Conservation (phyloP, 2,329 filamentous ascomycete species). For the Hypoxylon sp. region DNA sequence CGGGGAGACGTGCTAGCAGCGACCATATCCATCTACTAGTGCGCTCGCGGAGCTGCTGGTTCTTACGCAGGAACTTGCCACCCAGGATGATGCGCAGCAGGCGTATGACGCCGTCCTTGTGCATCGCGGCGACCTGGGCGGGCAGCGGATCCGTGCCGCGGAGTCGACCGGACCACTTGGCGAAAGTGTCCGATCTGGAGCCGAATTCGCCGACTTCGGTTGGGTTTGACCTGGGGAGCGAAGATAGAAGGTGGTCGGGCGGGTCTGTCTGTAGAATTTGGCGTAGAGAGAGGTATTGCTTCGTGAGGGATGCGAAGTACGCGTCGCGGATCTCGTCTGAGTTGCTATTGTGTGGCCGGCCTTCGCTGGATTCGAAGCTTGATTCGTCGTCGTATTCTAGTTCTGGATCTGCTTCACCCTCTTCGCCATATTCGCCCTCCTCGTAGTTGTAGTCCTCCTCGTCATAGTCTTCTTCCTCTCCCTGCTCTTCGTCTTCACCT, state of each 20-base stretch:
- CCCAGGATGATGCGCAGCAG: constrained; percentile 77
- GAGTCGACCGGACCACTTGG: constrained; percentile 68
- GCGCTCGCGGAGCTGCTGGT: constrained; percentile 72
- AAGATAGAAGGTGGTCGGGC: constrained; percentile 66
- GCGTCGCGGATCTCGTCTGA: constrained; percentile 68
- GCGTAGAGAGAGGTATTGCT: constrained; percentile 77
- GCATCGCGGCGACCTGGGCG: constrained; percentile 74
- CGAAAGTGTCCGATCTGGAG: constrained; percentile 64
- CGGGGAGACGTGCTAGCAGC: constrained; percentile 80
- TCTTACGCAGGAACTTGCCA: constrained; percentile 73
- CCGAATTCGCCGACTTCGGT: constrained; percentile 70
- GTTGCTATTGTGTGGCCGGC: constrained; percentile 53
- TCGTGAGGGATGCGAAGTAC: constrained; percentile 77
- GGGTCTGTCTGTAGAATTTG: constrained; percentile 70
- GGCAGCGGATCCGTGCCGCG: constrained; percentile 70
- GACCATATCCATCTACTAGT: constrained; percentile 91
- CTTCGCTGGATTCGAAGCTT: constrained; percentile 46
- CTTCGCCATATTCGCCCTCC: constrained; percentile 48
- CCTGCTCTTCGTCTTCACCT: constrained; percentile 51
- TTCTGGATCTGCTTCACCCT: constrained; percentile 44
- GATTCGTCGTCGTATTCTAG: constrained; percentile 54
- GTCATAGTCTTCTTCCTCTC: constrained; percentile 48
- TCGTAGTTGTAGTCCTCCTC: constrained; percentile 12
- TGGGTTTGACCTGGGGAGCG: constrained; percentile 68
- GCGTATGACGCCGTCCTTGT: constrained; percentile 75